Evolutionary conservation across 768 basidiomycete species (phyloP).

Genomic region (Coprinopsis sp.): DNA sequence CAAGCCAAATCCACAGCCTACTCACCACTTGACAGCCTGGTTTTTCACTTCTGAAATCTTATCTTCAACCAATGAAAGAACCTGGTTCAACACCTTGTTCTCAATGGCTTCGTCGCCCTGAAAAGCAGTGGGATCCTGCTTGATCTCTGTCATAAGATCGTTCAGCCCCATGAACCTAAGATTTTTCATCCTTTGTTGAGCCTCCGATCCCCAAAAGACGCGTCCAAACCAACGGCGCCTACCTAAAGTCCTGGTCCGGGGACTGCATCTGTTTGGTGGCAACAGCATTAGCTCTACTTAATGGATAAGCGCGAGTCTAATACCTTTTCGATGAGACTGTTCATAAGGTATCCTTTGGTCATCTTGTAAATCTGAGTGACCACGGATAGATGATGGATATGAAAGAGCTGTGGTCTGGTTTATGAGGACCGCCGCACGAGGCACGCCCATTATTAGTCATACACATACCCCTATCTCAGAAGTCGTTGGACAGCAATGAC

Average conservation of each 20-base stretch:
- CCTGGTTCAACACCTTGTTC: slow-evolving; percentile 77
- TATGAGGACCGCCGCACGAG: too few relatives aligned
- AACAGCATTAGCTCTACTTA: background rate
- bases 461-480: too few relatives aligned
- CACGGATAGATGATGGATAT: background rate
- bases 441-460: too few relatives aligned
- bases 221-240: slow-evolving; percentile 24
- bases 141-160: slow-evolving; percentile 88
- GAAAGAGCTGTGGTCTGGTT: background rate
- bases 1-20: slow-evolving; percentile 1
- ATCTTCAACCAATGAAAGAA: slow-evolving; percentile 85
- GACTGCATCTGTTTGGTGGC: slow-evolving; percentile 67
- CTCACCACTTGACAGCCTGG: slow-evolving; percentile 91
- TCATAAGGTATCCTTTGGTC: slow-evolving; percentile 86
- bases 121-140: slow-evolving; percentile 69
- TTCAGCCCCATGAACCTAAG: slow-evolving; percentile 93
- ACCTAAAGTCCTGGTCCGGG: slow-evolving; percentile 89
- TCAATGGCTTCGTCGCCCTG: slow-evolving; percentile 83
- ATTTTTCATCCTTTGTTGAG: slow-evolving; percentile 10
- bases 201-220: slow-evolving; percentile 19
- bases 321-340: slow-evolving; percentile 79
- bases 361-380: slow-evolving; percentile 37
- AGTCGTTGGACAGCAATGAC: too few relatives aligned
- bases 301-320: background rate
- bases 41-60: slow-evolving; percentile 98